phyloP scores from a whole-genome alignment of 768 basidiomycete genomes.

The Kwoniella shandongensis region DNA sequence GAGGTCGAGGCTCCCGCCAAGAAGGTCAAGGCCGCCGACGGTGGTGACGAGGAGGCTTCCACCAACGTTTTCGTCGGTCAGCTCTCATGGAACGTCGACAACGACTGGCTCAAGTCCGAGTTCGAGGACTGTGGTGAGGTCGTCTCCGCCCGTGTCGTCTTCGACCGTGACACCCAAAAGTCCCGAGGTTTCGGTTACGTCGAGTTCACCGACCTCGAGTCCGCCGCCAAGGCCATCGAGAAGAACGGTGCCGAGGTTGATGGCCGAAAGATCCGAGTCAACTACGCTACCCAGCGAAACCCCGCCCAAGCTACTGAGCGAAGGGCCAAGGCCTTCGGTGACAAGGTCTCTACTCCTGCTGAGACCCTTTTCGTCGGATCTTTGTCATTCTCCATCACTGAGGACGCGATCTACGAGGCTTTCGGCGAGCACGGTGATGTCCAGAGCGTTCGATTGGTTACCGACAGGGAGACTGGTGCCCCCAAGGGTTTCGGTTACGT shows the following conservation, averaged over 20 bases:
- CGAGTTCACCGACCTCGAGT: constrained; percentile 58
- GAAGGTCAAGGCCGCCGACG: constrained; percentile 71
- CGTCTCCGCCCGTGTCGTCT: constrained; percentile 78
- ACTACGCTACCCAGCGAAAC: constrained; percentile 68
- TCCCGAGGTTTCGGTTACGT: constrained; percentile 62
- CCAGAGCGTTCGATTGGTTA: constrained; percentile 83
- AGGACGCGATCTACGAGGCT: constrained; percentile 83
- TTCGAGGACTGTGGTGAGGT: constrained; percentile 88
- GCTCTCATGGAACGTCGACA: constrained; percentile 95
- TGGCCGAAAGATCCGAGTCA: constrained; percentile 81
- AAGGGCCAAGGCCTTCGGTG: constrained; percentile 74
- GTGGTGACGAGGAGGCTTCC: constrained; percentile 57
- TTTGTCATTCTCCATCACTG: constrained; percentile 72
- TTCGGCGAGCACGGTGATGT: constrained; percentile 85
- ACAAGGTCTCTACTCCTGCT: constrained; percentile 65
- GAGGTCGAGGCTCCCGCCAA: constrained; percentile 65
- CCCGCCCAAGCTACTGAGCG: constrained; percentile 64
- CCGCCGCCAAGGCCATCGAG: constrained; percentile 69
- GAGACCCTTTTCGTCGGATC: constrained; percentile 86
- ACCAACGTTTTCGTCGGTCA: constrained; percentile 86
- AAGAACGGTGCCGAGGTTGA: constrained; percentile 84
- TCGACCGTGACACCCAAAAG: constrained; percentile 56
- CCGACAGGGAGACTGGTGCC: constrained; percentile 83
- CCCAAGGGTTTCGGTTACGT: constrained; percentile 97
- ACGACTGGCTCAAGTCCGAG: constrained; percentile 88